Conservation (phyloP, 1,284 basidiomycete genomes). For the Ganoderma lucidum region DNA sequence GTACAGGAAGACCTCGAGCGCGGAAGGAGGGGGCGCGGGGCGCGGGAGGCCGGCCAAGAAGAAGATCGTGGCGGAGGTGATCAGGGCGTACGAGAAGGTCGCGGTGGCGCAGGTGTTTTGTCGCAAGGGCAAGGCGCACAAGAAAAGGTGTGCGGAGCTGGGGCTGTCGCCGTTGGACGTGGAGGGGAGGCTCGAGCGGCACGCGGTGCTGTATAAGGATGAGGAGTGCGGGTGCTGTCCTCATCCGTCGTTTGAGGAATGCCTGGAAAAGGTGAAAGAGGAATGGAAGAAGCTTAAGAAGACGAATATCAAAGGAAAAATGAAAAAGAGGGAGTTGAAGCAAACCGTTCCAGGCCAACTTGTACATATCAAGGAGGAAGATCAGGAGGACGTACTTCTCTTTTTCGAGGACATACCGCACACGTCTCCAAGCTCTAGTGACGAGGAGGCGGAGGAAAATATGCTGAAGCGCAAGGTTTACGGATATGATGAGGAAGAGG, state of each 20-base stretch:
- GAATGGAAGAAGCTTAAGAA: not conserved
- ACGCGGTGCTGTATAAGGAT: slow-evolving; percentile 10
- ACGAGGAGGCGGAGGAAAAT: not conserved
- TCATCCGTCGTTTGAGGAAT: slow-evolving; percentile 4
- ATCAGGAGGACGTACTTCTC: not conserved
- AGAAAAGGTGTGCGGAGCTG: slow-evolving; percentile 1
- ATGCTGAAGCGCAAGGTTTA: not conserved
- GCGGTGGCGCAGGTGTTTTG: slow-evolving; percentile 15
- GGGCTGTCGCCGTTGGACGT: slow-evolving; percentile 4
- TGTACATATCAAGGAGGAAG: not conserved
- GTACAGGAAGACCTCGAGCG: no score
- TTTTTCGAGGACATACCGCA: not conserved
- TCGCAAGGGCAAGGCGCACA: slow-evolving; percentile 2
- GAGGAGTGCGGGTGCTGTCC: slow-evolving; percentile 14
- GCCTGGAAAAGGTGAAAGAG: not conserved
- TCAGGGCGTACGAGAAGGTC: slow-evolving; percentile 9
- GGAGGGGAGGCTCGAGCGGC: slow-evolving; percentile 6
- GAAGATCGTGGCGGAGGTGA: slow-evolving; percentile 8
- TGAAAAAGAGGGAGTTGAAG: not conserved
- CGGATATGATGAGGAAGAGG: not conserved
- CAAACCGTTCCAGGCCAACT: not conserved
- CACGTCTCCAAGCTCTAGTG: not conserved
- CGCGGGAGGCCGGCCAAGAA: not conserved
- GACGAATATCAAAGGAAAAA: not conserved
- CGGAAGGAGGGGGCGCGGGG: no score